These are phyloP conservation scores for Cystofilobasidium ferigula DNA, from an alignment of 768 basidiomycete species.

Conservation along the genomic window DNA sequence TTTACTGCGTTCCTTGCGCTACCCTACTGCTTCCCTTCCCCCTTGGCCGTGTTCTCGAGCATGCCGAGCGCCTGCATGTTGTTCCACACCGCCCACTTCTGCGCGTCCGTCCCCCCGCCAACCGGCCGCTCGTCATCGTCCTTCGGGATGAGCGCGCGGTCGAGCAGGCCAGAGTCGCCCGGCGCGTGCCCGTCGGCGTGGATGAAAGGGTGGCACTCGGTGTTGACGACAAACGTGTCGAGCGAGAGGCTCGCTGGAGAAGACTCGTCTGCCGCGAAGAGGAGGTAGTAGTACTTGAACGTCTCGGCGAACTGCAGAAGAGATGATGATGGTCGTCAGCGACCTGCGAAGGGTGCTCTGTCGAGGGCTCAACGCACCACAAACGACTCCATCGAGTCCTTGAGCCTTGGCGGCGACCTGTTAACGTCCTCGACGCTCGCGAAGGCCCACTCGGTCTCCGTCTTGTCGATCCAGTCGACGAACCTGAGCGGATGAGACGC, in stretches of 20 bases:
- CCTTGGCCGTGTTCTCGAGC: background rate
- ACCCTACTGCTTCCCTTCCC: background rate
- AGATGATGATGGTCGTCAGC: background rate
- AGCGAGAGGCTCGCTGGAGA: conserved; percentile 36
- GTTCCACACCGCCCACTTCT: conserved; percentile 5
- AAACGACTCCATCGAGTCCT: conserved; percentile 24
- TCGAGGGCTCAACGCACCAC: background rate
- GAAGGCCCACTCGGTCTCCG: conserved; percentile 8
- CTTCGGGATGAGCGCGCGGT: background rate
- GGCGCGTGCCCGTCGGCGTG: background rate
- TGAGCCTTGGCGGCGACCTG: background rate
- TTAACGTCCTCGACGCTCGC: conserved; percentile 15
- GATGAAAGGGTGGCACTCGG: conserved; percentile 16
- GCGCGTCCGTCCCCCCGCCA: conserved; percentile 14
- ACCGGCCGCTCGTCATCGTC: background rate
- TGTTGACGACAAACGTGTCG: conserved; percentile 38
- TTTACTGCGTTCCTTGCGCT: background rate
- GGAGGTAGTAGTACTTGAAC: conserved; percentile 30
- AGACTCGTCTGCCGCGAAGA: no score
- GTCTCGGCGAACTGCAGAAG: conserved; percentile 19
- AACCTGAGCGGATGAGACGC: no score
- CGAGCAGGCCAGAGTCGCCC: conserved; percentile 8
- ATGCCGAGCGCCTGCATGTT: background rate
- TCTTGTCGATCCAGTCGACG: conserved; percentile 4
- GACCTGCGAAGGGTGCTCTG: background rate